phyloP scores from a whole-genome alignment of 768 basidiomycete species.

The Terana coerulea region DNA sequence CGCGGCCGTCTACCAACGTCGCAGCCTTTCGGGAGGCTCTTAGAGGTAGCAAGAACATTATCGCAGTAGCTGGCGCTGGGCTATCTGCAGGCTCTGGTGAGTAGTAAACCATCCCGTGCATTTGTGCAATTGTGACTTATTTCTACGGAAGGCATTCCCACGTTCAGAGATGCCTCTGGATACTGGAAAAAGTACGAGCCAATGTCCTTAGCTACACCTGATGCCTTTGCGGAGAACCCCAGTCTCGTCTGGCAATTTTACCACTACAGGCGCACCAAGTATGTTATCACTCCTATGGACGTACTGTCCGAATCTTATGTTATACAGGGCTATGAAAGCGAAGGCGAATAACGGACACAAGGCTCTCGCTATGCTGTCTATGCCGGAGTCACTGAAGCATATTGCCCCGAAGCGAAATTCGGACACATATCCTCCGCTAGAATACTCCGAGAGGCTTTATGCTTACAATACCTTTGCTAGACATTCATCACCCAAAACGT shows the following conservation, averaged over 20 bases:
- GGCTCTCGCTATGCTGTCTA: slow-evolving; percentile 44
- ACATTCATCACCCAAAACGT: slow-evolving; percentile 57
- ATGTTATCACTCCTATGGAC: too few relatives aligned
- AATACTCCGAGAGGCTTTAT: too few relatives aligned
- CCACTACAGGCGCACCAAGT: slow-evolving; percentile 56
- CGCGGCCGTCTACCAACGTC: slow-evolving; percentile 6
- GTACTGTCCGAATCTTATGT: not conserved
- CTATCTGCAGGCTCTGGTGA: slow-evolving; percentile 62
- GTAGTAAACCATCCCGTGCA: too few relatives aligned
- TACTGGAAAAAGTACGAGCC: slow-evolving; percentile 50
- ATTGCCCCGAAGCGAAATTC: slow-evolving; percentile 36
- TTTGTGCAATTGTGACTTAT: too few relatives aligned
- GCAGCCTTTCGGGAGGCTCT: slow-evolving; percentile 21
- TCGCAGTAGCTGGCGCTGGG: slow-evolving; percentile 52
- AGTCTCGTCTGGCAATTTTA: slow-evolving; percentile 63
- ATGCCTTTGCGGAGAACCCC: slow-evolving; percentile 46
- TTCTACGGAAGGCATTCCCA: slow-evolving; percentile 32
- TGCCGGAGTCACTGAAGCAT: slow-evolving; percentile 32
- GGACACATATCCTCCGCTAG: too few relatives aligned
- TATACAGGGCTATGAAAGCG: slow-evolving; percentile 40
- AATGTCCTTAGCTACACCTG: slow-evolving; percentile 47
- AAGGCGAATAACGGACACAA: slow-evolving; percentile 55
- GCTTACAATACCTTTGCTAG: too few relatives aligned
- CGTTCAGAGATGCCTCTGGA: slow-evolving; percentile 49
- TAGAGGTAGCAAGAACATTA: slow-evolving; percentile 30